Evolutionary conservation across 164 flowering plant genomes (phyloP).

Genomic region (Vitis vinifera): DNA sequence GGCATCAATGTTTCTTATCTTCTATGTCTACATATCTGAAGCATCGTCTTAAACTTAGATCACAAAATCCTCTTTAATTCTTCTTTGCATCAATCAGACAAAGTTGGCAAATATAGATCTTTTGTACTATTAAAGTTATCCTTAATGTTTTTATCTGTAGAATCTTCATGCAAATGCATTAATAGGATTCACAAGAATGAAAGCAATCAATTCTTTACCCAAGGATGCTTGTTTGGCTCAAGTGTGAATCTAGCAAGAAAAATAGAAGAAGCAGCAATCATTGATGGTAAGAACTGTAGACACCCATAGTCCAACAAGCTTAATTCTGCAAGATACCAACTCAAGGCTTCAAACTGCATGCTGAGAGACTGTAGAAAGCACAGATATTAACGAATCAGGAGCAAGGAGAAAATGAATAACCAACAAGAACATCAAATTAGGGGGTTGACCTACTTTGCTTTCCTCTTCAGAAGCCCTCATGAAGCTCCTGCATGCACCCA

Average conservation of each 20-base stretch:
- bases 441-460: slow-evolving; percentile 18
- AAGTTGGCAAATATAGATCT: no score
- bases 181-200: neutral
- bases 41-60: neutral
- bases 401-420: neutral
- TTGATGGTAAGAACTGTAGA: slow-evolving; percentile 64
- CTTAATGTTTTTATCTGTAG: no score
- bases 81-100: neutral
- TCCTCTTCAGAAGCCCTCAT: slow-evolving; percentile 44
- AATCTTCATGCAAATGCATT: neutral
- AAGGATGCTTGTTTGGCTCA: slow-evolving; percentile 55
- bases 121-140: no score
- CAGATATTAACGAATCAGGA: neutral
- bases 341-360: slow-evolving; percentile 61
- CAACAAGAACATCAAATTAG: neutral
- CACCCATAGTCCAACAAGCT: slow-evolving; percentile 71
- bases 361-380: slow-evolving; percentile 41
- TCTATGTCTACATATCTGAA: no score
- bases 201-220: slow-evolving; percentile 41
- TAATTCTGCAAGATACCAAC: slow-evolving; percentile 69
- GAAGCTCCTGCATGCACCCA: slow-evolving; percentile 43
- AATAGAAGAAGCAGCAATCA: slow-evolving; percentile 60
- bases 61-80: neutral
- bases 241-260: slow-evolving; percentile 56
- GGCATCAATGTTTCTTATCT: no score